Evolutionary conservation across 805 yeast species (phyloP).

Genomic region (Starmerella potacharoeniae): DNA sequence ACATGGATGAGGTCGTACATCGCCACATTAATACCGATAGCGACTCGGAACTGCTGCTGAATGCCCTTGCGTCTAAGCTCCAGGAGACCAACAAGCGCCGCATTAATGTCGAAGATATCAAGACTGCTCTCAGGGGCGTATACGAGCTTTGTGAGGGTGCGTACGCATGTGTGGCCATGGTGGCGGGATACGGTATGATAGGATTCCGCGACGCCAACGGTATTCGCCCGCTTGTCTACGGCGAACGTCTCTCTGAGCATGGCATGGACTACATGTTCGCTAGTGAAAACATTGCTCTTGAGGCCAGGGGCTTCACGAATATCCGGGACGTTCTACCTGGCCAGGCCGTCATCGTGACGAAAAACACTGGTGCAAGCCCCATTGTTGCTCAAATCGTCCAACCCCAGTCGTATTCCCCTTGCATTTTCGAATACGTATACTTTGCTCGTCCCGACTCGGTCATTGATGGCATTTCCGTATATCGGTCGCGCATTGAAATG

Average conservation of each 20-base stretch:
- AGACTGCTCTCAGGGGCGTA: conserved; percentile 75
- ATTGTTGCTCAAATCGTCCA: conserved; percentile 80
- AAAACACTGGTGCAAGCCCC: conserved; percentile 50
- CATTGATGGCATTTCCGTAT: conserved; percentile 91
- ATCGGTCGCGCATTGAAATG: conserved; percentile 86
- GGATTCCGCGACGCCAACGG: conserved; percentile 98
- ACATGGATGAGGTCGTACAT: conserved; percentile 86
- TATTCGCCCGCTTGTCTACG: conserved; percentile 79
- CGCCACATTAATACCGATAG: conserved; percentile 96
- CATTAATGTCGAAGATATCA: conserved; percentile 81
- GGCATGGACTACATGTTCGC: conserved; percentile 89
- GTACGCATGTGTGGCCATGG: conserved; percentile 89
- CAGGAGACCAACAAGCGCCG: conserved; percentile 87
- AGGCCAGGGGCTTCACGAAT: conserved; percentile 74
- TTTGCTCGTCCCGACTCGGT: conserved; percentile 97
- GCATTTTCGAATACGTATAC: conserved; percentile 92
- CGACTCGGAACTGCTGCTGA: conserved; percentile 82
- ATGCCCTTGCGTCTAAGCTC: conserved; percentile 82
- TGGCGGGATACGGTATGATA: conserved; percentile 90
- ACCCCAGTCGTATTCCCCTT: conserved; percentile 74
- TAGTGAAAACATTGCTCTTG: conserved; percentile 86
- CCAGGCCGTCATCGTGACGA: conserved; percentile 89
- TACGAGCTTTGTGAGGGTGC: conserved; percentile 81
- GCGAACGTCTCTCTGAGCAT: conserved; percentile 61
- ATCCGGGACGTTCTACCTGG: conserved; percentile 86